Conservation (phyloP, 768 basidiomycete species). For the Psilocybe azurescens region DNA sequence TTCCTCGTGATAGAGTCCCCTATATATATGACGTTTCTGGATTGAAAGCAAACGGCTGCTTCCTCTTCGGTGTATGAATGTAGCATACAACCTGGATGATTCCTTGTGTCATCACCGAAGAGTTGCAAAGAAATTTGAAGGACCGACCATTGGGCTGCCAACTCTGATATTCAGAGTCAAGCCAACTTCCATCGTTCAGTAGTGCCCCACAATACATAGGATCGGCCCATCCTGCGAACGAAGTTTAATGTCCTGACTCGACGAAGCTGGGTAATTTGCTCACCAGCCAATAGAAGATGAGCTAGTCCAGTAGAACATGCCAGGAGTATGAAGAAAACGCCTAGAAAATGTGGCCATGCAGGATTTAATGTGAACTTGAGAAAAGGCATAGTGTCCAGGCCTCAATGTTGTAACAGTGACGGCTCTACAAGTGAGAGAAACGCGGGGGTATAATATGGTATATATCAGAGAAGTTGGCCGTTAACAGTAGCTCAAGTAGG, state of each 20-base stretch:
- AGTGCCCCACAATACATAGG: slow-evolving; percentile 75
- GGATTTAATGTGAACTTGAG: slow-evolving; percentile 38
- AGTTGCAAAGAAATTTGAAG: background rate
- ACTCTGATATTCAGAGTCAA: slow-evolving; percentile 65
- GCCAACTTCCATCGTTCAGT: slow-evolving; percentile 77
- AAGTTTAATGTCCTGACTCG: background rate
- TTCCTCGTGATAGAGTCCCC: slow-evolving; percentile 86
- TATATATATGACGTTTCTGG: slow-evolving; percentile 71
- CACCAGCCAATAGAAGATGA: slow-evolving; percentile 50
- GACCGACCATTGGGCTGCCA: slow-evolving; percentile 89
- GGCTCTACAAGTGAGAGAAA: background rate
- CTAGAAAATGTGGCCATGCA: slow-evolving; percentile 57
- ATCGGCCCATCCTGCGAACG: slow-evolving; percentile 68
- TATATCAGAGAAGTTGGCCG: background rate
- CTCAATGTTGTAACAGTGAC: background rate
- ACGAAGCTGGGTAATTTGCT: background rate
- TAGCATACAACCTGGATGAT: slow-evolving; percentile 76
- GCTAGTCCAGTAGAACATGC: slow-evolving; percentile 49
- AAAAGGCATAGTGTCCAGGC: slow-evolving; percentile 21
- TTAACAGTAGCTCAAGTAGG: background rate
- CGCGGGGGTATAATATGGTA: background rate
- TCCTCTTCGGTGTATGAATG: slow-evolving; percentile 64
- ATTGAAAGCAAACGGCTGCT: slow-evolving; percentile 57
- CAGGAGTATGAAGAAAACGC: slow-evolving; percentile 40
- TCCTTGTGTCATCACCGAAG: slow-evolving; percentile 2